Percentiles rank a stretch among this genome's conserved stretches.
These are phyloP conservation scores for Medicago truncatula DNA, from an alignment of 306 rosid genomes.

Conservation along the genomic window DNA sequence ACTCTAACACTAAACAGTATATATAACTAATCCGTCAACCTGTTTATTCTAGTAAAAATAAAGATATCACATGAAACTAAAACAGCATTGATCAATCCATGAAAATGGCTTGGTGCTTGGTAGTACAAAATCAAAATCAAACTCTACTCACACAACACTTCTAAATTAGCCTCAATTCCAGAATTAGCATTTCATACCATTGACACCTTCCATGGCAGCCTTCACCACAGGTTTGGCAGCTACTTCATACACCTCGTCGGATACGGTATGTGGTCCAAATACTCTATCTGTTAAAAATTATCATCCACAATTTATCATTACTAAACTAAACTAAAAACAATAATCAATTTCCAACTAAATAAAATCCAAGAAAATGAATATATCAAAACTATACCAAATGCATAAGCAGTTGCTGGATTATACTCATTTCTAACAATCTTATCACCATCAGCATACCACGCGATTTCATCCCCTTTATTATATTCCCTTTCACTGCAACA, in stretches of 20 bases:
- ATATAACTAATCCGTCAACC: conserved; percentile 13
- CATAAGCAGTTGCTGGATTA: conserved; percentile 92
- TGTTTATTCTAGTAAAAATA: conserved; percentile 9
- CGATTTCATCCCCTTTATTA: conserved; percentile 90
- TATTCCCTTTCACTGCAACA: conserved; percentile 95
- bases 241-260: conserved; percentile 92
- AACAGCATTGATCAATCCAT: conserved; percentile 18
- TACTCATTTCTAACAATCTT: conserved; percentile 89
- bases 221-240: conserved; percentile 97
- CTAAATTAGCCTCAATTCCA: conserved; percentile 4
- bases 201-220: conserved; percentile 98
- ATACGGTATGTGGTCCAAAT: conserved; percentile 82
- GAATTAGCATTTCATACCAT: conserved; percentile 61
- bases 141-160: conserved; percentile 18
- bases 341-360: background rate
- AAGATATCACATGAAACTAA: background rate
- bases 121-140: conserved; percentile 33
- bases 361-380: conserved; percentile 20
- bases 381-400: conserved; percentile 71
- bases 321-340: conserved; percentile 25
- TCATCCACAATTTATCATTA: conserved; percentile 30
- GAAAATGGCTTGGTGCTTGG: background rate
- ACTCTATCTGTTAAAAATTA: conserved; percentile 81
- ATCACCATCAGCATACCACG: conserved; percentile 98
- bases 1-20: conserved; percentile 32